A percentile compares a stretch with the other conserved stretches of the same genome.
Evolutionary conservation across 208 protist genomes (phyloP).

Genomic region (Acanthamoeba lenticulata): DNA sequence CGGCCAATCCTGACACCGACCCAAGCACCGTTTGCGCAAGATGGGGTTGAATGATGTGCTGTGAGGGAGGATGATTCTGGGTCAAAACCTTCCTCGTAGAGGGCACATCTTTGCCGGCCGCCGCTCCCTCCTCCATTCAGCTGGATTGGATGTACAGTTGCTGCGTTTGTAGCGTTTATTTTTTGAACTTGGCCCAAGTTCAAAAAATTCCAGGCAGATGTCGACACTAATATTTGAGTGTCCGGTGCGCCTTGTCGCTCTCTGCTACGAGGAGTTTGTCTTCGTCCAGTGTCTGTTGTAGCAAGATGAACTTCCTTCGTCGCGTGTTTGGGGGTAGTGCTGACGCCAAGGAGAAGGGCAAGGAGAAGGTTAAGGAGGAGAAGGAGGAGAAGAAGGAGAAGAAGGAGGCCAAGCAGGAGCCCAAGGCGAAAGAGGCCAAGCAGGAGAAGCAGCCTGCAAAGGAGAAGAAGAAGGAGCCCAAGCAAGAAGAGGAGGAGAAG

Average conservation of each 20-base stretch:
- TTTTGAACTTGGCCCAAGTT: no score
- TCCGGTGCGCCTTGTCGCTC: neutral
- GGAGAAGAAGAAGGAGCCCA: neutral
- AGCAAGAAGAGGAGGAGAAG: neutral
- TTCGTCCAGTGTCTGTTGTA: neutral
- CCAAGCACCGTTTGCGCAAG: no score
- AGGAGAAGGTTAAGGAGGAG: neutral
- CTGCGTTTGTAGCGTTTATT: no score
- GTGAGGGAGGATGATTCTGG: no score
- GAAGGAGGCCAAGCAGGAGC: neutral
- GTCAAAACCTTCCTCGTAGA: no score
- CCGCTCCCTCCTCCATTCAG: no score
- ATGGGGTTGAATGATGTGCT: no score
- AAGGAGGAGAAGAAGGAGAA: neutral
- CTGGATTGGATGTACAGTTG: no score
- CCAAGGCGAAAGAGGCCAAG: neutral
- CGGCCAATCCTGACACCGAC: no score
- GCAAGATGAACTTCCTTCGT: constrained; percentile 11
- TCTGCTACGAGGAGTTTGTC: neutral
- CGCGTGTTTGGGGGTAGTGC: neutral
- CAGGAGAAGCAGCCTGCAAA: neutral
- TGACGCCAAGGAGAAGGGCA: neutral
- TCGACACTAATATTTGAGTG: neutral
- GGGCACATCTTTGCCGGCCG: no score
- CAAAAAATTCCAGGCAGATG: no score